Percentiles rank a stretch among this genome's conserved stretches.
Evolutionary conservation across 2,329 filamentous ascomycete genomes (phyloP).

Genomic region (Trichophyton schoenleinii): DNA sequence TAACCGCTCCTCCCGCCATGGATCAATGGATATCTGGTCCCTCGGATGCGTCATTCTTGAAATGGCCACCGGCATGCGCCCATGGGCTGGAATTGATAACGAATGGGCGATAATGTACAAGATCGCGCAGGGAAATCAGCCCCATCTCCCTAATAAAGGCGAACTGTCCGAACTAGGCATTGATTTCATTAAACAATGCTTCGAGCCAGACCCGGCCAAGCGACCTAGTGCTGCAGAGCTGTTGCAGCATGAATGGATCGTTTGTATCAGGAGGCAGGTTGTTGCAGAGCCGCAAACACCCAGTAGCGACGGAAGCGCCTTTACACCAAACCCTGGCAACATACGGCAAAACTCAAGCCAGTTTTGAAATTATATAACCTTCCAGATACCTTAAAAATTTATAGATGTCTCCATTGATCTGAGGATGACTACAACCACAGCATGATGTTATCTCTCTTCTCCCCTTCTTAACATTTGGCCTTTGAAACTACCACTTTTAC

Average conservation of each 20-base stretch:
- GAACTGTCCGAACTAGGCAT: constrained; percentile 75
- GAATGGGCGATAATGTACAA: constrained; percentile 99
- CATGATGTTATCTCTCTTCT: not conserved
- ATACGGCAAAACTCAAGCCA: constrained; percentile 16
- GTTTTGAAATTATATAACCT: constrained; percentile 7
- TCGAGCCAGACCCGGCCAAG: constrained; percentile 67
- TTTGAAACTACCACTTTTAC: not conserved
- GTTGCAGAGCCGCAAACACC: constrained; percentile 34
- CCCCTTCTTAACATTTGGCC: not conserved
- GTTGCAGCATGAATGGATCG: constrained; percentile 84
- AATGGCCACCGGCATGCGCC: constrained; percentile 88
- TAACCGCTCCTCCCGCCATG: constrained; percentile 60
- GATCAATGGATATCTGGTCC: constrained; percentile 53
- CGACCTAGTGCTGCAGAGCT: constrained; percentile 75
- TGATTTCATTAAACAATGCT: constrained; percentile 80
- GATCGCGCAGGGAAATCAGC: constrained; percentile 91
- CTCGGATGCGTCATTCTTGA: constrained; percentile 70
- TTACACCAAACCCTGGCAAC: constrained; percentile 8
- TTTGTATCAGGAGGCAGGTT: constrained; percentile 37
- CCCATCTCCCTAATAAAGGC: constrained; percentile 66
- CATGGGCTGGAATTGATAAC: constrained; percentile 93
- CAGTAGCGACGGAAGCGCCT: constrained; percentile 20
- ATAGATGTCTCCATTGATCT: not conserved
- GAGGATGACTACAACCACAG: not conserved
- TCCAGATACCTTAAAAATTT: not conserved